Base-by-base conservation (phyloP, 2,329 filamentous ascomycete genomes). In the Aspergillus udagawae region DNA sequence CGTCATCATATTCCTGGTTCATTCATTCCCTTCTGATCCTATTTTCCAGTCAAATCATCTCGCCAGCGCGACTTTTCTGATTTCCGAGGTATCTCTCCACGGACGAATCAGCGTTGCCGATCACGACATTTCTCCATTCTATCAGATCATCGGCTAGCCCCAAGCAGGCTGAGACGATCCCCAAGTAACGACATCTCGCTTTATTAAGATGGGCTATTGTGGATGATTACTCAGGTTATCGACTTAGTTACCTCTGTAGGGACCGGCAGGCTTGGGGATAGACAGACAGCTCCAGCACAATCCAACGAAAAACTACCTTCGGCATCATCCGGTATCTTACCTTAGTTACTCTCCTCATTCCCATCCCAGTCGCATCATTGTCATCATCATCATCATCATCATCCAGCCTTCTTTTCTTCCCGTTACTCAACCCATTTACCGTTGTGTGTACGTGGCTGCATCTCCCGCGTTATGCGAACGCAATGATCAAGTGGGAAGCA, bases 41-140 rank as follows among this genome's bases (percentile, higher is more conserved):
- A 3, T 32, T 7, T 38, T 17, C 5, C 14, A n/a, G 14, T 38
- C 14, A 17, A 38, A 38, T 17, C 32, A 17, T 38, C 32, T 38
- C 14, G 14, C 14, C 32, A 38, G 32, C 14, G 32, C 14, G 32
- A 17, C 32, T 44, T 1, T 23, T 14, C 44, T 27, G 21, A 7
- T 23, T 55, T 47, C 58, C 54, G 52, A 54, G 55, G 56, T 48
- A 51, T n/a, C 20, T 21, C 10, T 17, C 20, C 50, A 64, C 65
- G 54, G 67, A 63, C 70, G 59, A 69, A 73, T 63, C 65, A 71
- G 56, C 63, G 49, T 20, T 27, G 49, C 65, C 70, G 70, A 75
- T 75, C 70, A 74, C 73, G 73, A 75, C 73, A 75, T 75, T 73
- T 74, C 70, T 69, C 71, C 73, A 73, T 73, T 70, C 61, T 67